These are phyloP conservation scores for Candida lessepsii DNA, from an alignment of 805 yeast genomes.

Conservation along the genomic window DNA sequence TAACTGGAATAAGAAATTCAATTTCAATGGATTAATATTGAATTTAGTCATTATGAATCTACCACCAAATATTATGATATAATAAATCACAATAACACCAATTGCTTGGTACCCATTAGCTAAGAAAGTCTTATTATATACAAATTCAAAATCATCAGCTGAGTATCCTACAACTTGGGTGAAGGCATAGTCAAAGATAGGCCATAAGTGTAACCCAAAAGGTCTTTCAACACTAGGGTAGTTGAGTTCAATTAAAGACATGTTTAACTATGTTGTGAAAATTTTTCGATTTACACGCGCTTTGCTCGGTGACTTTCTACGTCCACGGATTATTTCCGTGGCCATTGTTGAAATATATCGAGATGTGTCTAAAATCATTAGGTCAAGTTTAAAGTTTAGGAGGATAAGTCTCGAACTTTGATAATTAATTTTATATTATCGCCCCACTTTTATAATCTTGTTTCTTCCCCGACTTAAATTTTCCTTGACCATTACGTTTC, in stretches of 20 bases:
- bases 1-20: slow-evolving; percentile 75
- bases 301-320: slow-evolving; percentile 6
- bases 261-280: not conserved
- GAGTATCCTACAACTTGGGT: slow-evolving; percentile 50
- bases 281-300: slow-evolving; percentile 4
- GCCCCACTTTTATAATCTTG: too few species aligned
- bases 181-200: slow-evolving; percentile 54
- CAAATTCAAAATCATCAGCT: slow-evolving; percentile 66
- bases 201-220: slow-evolving; percentile 66
- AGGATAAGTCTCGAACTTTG: too few species aligned
- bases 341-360: too few species aligned
- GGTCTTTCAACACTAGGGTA: slow-evolving; percentile 45
- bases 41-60: slow-evolving; percentile 54
- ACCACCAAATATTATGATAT: slow-evolving; percentile 61
- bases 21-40: slow-evolving; percentile 63
- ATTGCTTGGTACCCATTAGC: slow-evolving; percentile 60
- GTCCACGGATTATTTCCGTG: too few species aligned
- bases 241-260: slow-evolving; percentile 6
- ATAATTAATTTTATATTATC: too few species aligned
- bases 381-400: too few species aligned
- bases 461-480: too few species aligned
- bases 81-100: slow-evolving; percentile 41
- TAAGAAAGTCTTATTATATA: slow-evolving; percentile 63
- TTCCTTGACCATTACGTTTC: too few species aligned
- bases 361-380: too few species aligned